Conservation (phyloP, 1,284 basidiomycete genomes). For the Xerocomus amazonicus region DNA sequence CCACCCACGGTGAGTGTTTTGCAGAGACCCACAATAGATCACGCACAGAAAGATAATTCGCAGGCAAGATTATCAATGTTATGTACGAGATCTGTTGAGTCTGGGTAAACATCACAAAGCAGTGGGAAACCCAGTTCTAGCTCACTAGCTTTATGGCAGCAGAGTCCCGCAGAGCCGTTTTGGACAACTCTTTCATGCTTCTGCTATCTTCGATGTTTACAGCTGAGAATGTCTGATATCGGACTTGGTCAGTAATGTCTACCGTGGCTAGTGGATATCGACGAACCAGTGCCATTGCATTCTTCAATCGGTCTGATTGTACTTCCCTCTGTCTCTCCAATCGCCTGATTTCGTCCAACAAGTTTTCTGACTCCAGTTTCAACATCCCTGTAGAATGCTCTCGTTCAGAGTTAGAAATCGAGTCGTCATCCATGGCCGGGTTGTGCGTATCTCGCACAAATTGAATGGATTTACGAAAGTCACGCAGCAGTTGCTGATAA, state of each 20-base stretch:
- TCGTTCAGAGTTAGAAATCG: slow-evolving; percentile 3
- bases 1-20: too few species aligned
- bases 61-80: too few species aligned
- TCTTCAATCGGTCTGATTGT: slow-evolving; percentile 46
- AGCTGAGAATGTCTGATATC: not conserved
- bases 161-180: too few species aligned
- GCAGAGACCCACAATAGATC: too few species aligned
- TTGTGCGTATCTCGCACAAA: slow-evolving; percentile 47
- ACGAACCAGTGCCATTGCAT: slow-evolving; percentile 48
- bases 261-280: too few species aligned
- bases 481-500: slow-evolving; percentile 48
- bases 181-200: not conserved
- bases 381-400: slow-evolving; percentile 20
- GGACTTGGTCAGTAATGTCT: not conserved
- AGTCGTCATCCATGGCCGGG: slow-evolving; percentile 37
- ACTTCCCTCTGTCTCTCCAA: slow-evolving; percentile 41
- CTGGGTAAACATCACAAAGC: too few species aligned
- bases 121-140: too few species aligned
- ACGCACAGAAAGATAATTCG: too few species aligned
- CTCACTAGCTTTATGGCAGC: too few species aligned
- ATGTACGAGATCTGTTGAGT: too few species aligned
- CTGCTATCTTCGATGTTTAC: not conserved
- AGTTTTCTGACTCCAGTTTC: slow-evolving; percentile 40
- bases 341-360: slow-evolving; percentile 45
- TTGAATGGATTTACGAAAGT: slow-evolving; percentile 49